Evolutionary conservation across 176 grass and related monocot genomes (phyloP).

Genomic region (Oryza punctata): DNA sequence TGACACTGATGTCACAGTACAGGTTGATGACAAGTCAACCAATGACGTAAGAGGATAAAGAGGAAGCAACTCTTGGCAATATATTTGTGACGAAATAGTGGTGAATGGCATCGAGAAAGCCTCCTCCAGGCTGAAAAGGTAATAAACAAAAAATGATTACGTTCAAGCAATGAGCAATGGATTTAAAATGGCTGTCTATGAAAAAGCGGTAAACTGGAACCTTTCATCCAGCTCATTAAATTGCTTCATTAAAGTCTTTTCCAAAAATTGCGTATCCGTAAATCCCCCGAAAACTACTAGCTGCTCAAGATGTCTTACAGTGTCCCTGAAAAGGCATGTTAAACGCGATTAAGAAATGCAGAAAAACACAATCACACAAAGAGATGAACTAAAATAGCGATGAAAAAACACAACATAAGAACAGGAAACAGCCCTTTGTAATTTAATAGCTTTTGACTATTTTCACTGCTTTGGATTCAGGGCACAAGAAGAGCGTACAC

Average conservation of each 20-base stretch:
- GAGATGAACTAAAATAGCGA: slow-evolving; percentile 12
- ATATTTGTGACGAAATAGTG: slow-evolving; percentile 78
- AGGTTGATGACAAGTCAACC: slow-evolving; percentile 37
- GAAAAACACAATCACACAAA: not conserved
- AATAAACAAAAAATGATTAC: slow-evolving; percentile 25
- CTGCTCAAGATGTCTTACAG: slow-evolving; percentile 64
- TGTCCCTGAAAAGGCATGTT: slow-evolving; percentile 59
- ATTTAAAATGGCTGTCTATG: slow-evolving; percentile 23
- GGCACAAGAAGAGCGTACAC: not conserved
- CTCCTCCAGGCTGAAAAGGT: slow-evolving; percentile 79
- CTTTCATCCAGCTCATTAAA: slow-evolving; percentile 85
- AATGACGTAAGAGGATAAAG: slow-evolving; percentile 65
- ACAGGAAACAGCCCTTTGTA: not conserved
- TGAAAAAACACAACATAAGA: not conserved
- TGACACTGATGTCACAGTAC: slow-evolving; percentile 60
- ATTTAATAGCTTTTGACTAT: not conserved
- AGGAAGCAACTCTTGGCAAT: slow-evolving; percentile 73
- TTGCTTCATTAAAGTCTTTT: slow-evolving; percentile 73
- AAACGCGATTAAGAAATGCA: slow-evolving; percentile 15
- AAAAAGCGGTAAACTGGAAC: slow-evolving; percentile 45
- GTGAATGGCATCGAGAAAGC: slow-evolving; percentile 87
- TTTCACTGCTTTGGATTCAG: not conserved
- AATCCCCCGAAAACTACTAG: slow-evolving; percentile 89
- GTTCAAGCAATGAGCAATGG: slow-evolving; percentile 24
- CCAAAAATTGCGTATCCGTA: slow-evolving; percentile 69